Percentiles rank a stretch among this genome's conserved stretches.
phyloP scores from a whole-genome alignment of 2,329 filamentous ascomycete species.

The Apiospora koreana region DNA sequence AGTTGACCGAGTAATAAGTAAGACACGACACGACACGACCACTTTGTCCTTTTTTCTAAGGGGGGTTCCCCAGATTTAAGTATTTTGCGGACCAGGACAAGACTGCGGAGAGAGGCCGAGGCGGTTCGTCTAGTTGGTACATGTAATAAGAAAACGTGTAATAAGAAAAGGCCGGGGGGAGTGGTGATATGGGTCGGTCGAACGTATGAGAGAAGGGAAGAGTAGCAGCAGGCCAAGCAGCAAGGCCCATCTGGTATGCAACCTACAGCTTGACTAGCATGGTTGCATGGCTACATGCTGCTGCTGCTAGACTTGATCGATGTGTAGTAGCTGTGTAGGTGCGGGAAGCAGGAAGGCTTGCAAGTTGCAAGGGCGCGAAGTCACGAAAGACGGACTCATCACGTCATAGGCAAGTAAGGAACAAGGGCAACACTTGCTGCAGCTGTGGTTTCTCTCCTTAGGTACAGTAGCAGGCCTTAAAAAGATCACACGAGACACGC shows the following conservation, averaged over 20 bases:
- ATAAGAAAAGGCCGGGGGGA: not conserved
- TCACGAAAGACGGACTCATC: not conserved
- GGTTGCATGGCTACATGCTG: not conserved
- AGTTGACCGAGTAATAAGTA: not conserved
- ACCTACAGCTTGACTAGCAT: not conserved
- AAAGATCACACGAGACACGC: too few relatives aligned
- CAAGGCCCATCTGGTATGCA: not conserved
- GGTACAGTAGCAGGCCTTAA: too few relatives aligned
- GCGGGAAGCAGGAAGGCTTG: not conserved
- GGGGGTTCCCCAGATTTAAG: slow-evolving; percentile 5
- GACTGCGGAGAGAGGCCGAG: not conserved
- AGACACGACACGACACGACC: not conserved
- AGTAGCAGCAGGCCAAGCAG: not conserved
- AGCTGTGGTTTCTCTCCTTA: too few relatives aligned
- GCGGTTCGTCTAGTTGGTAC: not conserved
- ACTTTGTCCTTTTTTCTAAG: not conserved
- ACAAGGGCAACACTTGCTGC: not conserved
- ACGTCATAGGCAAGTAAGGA: not conserved
- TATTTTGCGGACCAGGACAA: not conserved
- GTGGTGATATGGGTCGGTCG: not conserved
- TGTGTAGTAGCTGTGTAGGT: not conserved
- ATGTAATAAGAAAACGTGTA: not conserved
- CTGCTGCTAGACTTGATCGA: not conserved
- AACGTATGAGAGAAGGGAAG: not conserved
- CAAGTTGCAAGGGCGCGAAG: not conserved